Conservation (phyloP, 768 basidiomycete species). For the Clitopilus hobsonii region DNA sequence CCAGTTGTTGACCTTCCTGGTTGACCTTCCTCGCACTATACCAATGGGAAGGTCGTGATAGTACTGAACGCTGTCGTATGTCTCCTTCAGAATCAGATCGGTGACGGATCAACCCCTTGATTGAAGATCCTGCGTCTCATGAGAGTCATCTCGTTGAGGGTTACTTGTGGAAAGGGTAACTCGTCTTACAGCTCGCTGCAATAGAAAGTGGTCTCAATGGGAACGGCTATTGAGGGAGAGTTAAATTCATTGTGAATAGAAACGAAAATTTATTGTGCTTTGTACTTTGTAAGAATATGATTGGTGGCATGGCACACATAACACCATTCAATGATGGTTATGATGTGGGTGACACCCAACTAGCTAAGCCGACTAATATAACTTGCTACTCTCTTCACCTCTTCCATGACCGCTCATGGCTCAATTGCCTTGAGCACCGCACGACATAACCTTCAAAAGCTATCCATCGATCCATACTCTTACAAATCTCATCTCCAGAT, state of each 20-base stretch:
- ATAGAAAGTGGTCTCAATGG: neutral
- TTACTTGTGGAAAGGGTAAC: no score
- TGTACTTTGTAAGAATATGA: neutral
- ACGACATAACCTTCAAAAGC: neutral
- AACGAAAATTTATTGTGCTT: neutral
- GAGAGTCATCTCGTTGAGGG: no score
- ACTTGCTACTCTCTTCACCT: neutral
- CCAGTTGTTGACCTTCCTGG: neutral
- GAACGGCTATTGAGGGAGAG: no score
- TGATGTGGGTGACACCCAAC: neutral
- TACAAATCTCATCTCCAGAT: neutral
- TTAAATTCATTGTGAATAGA: no score
- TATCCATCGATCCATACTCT: neutral
- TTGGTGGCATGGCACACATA: neutral
- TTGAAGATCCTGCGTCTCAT: neutral
- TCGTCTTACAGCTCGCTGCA: neutral
- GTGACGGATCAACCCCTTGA: neutral
- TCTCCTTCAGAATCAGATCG: no score
- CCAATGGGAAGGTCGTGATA: no score
- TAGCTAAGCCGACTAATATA: neutral
- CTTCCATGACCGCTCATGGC: neutral
- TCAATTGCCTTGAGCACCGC: neutral
- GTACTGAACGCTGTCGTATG: no score
- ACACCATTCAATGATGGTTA: neutral
- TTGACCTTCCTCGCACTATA: no score